A percentile compares a stretch with the other conserved stretches of the same genome.
Conservation (phyloP, 352 stramenopile species). For the Pythium coloratum region DNA sequence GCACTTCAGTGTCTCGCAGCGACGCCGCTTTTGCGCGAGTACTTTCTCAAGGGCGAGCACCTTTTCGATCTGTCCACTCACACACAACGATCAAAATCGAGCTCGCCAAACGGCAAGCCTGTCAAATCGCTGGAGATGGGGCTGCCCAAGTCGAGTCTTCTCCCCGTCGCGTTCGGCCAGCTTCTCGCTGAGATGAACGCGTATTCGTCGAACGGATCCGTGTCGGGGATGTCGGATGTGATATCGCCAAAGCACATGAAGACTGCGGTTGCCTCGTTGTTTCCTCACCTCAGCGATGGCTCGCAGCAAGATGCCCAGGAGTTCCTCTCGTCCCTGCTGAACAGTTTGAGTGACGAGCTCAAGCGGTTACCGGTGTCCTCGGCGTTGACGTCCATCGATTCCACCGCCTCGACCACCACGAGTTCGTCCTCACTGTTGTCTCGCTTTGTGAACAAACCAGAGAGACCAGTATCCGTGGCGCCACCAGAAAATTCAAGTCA, state of each 20-base stretch:
- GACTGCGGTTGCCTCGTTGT: conserved; percentile 64
- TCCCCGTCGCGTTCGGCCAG: conserved; percentile 68
- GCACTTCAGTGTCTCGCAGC: conserved; percentile 90
- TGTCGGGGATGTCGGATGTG: conserved; percentile 31
- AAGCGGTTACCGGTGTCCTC: conserved; percentile 63
- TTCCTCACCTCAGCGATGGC: conserved; percentile 89
- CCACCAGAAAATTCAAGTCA: background rate
- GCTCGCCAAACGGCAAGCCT: conserved; percentile 23
- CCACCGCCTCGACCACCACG: background rate
- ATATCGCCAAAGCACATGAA: conserved; percentile 81
- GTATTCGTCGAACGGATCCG: conserved; percentile 26
- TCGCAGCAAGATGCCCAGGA: conserved; percentile 97
- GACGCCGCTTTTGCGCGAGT: conserved; percentile 88
- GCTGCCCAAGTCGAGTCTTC: conserved; percentile 40
- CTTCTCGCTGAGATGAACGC: conserved; percentile 63
- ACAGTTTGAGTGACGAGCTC: conserved; percentile 93
- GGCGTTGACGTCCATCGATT: background rate
- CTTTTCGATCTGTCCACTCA: conserved; percentile 72
- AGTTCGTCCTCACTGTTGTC: background rate
- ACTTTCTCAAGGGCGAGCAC: conserved; percentile 88
- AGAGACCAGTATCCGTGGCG: background rate
- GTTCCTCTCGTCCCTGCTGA: conserved; percentile 91
- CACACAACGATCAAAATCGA: background rate
- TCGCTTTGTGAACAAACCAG: background rate
- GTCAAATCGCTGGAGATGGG: conserved; percentile 29